These are phyloP conservation scores for Calonectria naviculata DNA, from an alignment of 2,329 filamentous ascomycete genomes.

Conservation along the genomic window DNA sequence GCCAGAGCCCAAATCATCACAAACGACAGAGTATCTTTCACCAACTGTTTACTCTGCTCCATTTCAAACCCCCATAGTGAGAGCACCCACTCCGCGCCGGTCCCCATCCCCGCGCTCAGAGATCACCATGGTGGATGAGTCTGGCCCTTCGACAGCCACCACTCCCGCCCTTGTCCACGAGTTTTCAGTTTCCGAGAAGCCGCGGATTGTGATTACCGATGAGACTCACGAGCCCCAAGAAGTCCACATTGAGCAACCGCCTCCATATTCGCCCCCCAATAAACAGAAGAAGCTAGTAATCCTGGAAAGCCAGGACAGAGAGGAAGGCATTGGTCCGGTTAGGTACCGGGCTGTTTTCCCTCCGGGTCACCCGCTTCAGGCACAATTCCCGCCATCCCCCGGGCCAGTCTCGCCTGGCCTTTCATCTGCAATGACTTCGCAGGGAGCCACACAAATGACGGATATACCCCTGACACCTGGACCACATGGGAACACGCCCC, in stretches of 20 bases:
- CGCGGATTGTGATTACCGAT: constrained; percentile 51
- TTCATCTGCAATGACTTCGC: constrained; percentile 70
- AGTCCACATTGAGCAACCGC: constrained; percentile 56
- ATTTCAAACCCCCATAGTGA: constrained; percentile 49
- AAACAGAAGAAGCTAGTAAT: constrained; percentile 31
- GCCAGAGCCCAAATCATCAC: constrained; percentile 24
- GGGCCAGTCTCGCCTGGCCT: constrained; percentile 72
- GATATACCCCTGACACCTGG: constrained; percentile 67
- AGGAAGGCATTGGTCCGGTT: constrained; percentile 42
- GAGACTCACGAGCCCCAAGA: constrained; percentile 26
- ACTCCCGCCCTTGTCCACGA: constrained; percentile 24
- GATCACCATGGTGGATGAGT: constrained; percentile 14
- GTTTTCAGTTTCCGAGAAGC: constrained; percentile 48
- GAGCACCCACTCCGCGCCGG: constrained; percentile 49
- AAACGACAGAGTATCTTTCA: constrained; percentile 27
- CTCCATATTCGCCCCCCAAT: constrained; percentile 66
- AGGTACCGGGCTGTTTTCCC: constrained; percentile 70
- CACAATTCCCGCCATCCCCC: constrained; percentile 66
- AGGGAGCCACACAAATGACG: constrained; percentile 69
- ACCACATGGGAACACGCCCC: constrained; percentile 32
- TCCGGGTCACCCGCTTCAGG: constrained; percentile 59
- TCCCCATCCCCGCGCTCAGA: constrained; percentile 44
- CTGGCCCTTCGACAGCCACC: constrained; percentile 34
- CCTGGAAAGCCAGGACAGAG: not conserved
- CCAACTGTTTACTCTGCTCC: constrained; percentile 26